phyloP scores from a whole-genome alignment of 495 filamentous ascomycete genomes.

The Daldinia childiae region DNA sequence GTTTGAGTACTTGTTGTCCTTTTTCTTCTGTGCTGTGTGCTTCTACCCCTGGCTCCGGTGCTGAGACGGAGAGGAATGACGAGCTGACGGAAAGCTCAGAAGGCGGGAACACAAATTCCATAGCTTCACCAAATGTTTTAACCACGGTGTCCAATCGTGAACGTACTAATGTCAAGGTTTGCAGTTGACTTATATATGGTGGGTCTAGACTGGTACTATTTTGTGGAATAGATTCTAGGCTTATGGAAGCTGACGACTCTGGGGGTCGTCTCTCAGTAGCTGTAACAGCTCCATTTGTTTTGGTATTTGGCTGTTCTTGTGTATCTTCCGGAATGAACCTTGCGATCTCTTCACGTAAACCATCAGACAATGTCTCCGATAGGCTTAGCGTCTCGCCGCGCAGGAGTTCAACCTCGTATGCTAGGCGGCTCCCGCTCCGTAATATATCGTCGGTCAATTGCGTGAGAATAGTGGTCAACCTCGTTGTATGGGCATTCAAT shows the following conservation, averaged over 20 bases:
- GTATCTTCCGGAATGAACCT: constrained; percentile 71
- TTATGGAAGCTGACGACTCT: constrained; percentile 23
- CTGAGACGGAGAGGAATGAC: constrained; percentile 82
- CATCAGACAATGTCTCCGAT: constrained; percentile 78
- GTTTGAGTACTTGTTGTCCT: constrained; percentile 74
- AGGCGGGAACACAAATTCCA: constrained; percentile 90
- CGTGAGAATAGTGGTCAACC: constrained; percentile 83
- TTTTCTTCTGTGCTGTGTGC: constrained; percentile 76
- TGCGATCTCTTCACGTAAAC: constrained; percentile 71
- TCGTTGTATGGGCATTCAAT: constrained; percentile 85
- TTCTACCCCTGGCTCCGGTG: constrained; percentile 72
- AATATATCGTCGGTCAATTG: constrained; percentile 94
- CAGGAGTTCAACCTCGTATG: constrained; percentile 94
- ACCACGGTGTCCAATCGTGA: constrained; percentile 84
- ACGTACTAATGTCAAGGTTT: constrained; percentile 84
- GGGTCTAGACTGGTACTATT: constrained; percentile 60
- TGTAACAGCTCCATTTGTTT: constrained; percentile 22
- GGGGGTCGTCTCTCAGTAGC: constrained; percentile 43
- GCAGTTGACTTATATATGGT: constrained; percentile 76
- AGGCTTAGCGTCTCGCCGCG: constrained; percentile 83
- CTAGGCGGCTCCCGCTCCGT: constrained; percentile 81
- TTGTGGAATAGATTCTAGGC: constrained; percentile 26
- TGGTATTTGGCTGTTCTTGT: constrained; percentile 34
- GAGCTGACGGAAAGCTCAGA: constrained; percentile 76
- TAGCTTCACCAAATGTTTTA: constrained; percentile 88